Evolutionary conservation across 2,329 filamentous ascomycete species (phyloP).

Genomic region (Fusarium buxicola): DNA sequence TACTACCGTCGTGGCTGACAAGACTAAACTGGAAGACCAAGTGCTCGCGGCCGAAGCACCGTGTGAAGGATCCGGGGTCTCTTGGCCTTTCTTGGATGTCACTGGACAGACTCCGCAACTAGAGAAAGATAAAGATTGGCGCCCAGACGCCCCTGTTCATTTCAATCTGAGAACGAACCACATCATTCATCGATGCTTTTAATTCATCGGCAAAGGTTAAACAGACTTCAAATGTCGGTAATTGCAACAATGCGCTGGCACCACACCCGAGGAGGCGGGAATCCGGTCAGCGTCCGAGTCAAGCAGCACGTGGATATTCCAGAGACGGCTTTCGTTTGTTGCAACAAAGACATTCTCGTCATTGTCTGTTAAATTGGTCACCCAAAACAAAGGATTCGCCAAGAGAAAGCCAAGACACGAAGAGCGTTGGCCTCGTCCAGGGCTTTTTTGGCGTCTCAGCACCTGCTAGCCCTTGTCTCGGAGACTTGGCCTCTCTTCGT

Average conservation of each 20-base stretch:
- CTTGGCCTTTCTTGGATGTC: no score
- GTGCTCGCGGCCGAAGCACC: background rate
- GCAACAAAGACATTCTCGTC: slow-evolving; percentile 15
- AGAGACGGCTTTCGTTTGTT: slow-evolving; percentile 7
- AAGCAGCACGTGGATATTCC: slow-evolving; percentile 26
- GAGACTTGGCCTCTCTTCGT: background rate
- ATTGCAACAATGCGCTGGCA: slow-evolving; percentile 1
- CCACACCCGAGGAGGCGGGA: slow-evolving; percentile 2
- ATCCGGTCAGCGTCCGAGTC: background rate
- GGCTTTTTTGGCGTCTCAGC: slow-evolving; percentile 14
- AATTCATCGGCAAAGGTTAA: slow-evolving; percentile 1
- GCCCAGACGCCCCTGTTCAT: slow-evolving; percentile 15
- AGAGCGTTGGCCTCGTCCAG: slow-evolving; percentile 22
- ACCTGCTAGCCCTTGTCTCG: slow-evolving; percentile 23
- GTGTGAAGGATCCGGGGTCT: no score
- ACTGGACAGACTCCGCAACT: slow-evolving; percentile 4
- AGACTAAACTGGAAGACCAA: background rate
- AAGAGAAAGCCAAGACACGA: slow-evolving; percentile 37
- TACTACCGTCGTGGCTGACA: background rate
- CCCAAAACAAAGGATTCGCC: slow-evolving; percentile 24
- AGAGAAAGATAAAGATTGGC: slow-evolving; percentile 8
- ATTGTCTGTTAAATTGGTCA: slow-evolving; percentile 2
- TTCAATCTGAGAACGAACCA: slow-evolving; percentile 12
- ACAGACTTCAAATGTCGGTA: background rate
- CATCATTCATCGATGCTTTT: background rate